Percentiles rank a stretch among this genome's conserved stretches.
Evolutionary conservation across 805 yeast species (phyloP).

Genomic region (Cyberlindnera euphorbiae): DNA sequence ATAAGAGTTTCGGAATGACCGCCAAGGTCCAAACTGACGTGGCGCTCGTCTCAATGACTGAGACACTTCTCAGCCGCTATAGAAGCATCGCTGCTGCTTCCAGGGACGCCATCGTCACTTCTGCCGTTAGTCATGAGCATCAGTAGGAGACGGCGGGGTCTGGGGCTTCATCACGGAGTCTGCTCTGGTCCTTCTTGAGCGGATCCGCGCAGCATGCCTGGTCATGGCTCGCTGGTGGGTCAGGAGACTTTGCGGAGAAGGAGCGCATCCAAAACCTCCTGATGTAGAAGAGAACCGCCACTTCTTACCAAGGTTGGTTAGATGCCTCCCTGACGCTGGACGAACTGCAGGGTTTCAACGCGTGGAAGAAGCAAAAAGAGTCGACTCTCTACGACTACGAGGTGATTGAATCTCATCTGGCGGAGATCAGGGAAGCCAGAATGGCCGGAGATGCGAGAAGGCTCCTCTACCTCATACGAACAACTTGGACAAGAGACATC

Average conservation of each 20-base stretch:
- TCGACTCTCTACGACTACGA: constrained; percentile 72
- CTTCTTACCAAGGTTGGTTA: constrained; percentile 62
- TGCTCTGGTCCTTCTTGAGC: not conserved
- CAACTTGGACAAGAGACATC: constrained; percentile 78
- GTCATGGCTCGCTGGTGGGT: constrained; percentile 6
- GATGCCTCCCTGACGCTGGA: constrained; percentile 62
- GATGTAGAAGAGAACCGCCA: constrained; percentile 43
- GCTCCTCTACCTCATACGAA: constrained; percentile 70
- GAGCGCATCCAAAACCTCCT: constrained; percentile 34
- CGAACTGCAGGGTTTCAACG: constrained; percentile 51
- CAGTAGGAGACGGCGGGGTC: not conserved
- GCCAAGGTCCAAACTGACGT: too few species aligned
- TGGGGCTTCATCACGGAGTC: not conserved
- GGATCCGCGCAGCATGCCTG: not conserved
- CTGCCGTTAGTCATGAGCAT: not conserved
- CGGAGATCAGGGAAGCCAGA: constrained; percentile 58
- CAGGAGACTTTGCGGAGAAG: constrained; percentile 25
- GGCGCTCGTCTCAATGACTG: constrained; percentile 1
- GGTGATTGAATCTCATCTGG: constrained; percentile 47
- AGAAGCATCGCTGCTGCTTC: constrained; percentile 4
- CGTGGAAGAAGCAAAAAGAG: constrained; percentile 65
- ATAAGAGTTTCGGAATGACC: too few species aligned
- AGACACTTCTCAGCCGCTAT: constrained; percentile 9
- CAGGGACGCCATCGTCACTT: not conserved
- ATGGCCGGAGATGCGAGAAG: constrained; percentile 49